Base-by-base conservation (phyloP, 495 filamentous ascomycete genomes). In the Aspergillus wentii region DNA sequence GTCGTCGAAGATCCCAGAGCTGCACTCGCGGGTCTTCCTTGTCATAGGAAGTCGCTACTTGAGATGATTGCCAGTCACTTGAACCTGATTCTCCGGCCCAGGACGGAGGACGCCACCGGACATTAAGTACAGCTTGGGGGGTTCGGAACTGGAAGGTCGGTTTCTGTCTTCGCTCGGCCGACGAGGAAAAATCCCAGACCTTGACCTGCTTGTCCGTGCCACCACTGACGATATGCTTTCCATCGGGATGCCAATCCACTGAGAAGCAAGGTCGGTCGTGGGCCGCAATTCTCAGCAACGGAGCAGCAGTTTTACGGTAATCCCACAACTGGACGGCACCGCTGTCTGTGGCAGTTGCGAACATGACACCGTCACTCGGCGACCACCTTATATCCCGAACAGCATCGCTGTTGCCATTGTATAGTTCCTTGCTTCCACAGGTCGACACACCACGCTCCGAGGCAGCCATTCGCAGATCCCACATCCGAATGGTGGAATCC, bases 201-300 rank as follows among this genome's bases (percentile, higher is more conserved):
- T 90, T 81, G 48, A 94, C 85, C 34, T 80, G 83, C 43, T 79
- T 79, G 56, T 98, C 92, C 17, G 76, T 71, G 25, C 90, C 84
- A 17, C 84, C 88, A 52, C 87, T 95, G 25, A 85, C 80, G 11
- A 95, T 68, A 57, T 97, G 86, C 41, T 85, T 85, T 19, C 92
- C 92, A 58, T 96, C 91, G 1, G 88, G 88, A 54, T 98, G 92
- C 92, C 94, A 98, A 47, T 94, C 87, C 32, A 98, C 80, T 4
- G 86, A 73, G 40, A 78, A 82, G 51, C 85, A 94, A 0, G 81
- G 75, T 28, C 80, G 83, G 47, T 84, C 76, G 57, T 98, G 92
- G 19, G 88, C 94, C 30, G 84, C 82, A 44, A 95, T 85, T 49
- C 83, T 84, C 35, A 94, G 55, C 40, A 78, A 54, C 11, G 80